Evolutionary conservation across 2,329 filamentous ascomycete genomes (phyloP), one percentile per base, ranked within the genome.

Genomic region (Grosmannia serpens): DNA sequence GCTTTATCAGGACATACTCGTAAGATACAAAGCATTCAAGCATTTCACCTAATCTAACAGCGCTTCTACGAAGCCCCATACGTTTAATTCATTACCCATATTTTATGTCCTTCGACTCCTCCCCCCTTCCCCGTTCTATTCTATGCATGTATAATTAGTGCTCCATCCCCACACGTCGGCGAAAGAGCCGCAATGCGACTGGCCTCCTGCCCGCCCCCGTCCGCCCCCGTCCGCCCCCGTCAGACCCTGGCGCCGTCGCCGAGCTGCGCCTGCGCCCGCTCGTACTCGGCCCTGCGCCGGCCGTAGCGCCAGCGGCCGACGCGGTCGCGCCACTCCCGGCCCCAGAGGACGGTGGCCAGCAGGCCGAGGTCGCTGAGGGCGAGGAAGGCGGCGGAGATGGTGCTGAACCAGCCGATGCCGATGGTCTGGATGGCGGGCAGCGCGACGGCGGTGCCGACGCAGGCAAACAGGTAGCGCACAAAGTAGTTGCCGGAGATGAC

Each of bases 401-500:
- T 91, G 52, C 80, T 85, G 68, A 91, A 91, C 87, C 88, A 91
- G 0, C 89, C 89, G 0, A 92, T 84, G 4, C 89, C 89, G 58
- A 94, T 86, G 33, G 70, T 73, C 60, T 90, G 75, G n/a, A 91
- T 79, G 1, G 85, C 86, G 0, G 89, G 89, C 59, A 94, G 74
- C 58, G 88, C 88, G 1, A 83, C 81, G 0, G 86, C 88, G 3
- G 84, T 87, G 0, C 83, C 87, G 5, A 82, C 71, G 13, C 87
- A 88, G 1, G 84, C 88, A 64, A 91, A 87, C 7, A 90, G 67
- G 69, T 92, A 94, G 7, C 89, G 77, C 55, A 88, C 76, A 65
- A 90, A 83, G 69, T 91, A 94, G 69, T 92, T 94, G 0, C 87
- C 87, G 0, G 88, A 87, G 50, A 89, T 82, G 4, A 92, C 87